Percentiles rank a stretch among this genome's conserved stretches.
phyloP scores from a whole-genome alignment of 164 flowering plant species.

The Hamamelis virginiana region DNA sequence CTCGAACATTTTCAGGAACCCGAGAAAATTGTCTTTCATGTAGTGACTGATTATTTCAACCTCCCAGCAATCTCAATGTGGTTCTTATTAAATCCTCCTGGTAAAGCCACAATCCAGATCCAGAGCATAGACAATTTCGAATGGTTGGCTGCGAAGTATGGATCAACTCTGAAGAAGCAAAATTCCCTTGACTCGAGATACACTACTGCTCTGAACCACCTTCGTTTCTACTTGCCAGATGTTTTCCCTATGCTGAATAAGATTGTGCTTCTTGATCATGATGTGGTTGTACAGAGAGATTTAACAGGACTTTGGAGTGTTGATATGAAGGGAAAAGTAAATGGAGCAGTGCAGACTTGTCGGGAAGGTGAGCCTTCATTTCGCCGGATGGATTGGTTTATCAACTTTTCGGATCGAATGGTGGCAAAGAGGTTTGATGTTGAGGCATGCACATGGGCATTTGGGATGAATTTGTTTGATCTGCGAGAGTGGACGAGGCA shows the following conservation, averaged over 20 bases:
- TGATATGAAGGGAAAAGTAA: slow-evolving; percentile 80
- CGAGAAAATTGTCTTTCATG: slow-evolving; percentile 74
- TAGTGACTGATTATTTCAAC: slow-evolving; percentile 87
- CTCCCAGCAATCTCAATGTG: slow-evolving; percentile 84
- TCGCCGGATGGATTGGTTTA: slow-evolving; percentile 54
- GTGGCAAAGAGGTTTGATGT: slow-evolving; percentile 52
- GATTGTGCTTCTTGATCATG: slow-evolving; percentile 88
- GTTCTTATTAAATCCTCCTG: slow-evolving; percentile 83
- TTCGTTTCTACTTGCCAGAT: slow-evolving; percentile 83
- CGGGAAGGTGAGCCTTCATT: slow-evolving; percentile 46
- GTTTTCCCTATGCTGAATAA: slow-evolving; percentile 70
- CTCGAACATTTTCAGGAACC: slow-evolving; percentile 55
- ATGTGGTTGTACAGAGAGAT: slow-evolving; percentile 92
- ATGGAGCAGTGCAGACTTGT: slow-evolving; percentile 87
- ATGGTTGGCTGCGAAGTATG: slow-evolving; percentile 41
- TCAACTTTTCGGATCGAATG: slow-evolving; percentile 74
- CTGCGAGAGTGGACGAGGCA: slow-evolving; percentile 69
- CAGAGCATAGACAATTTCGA: slow-evolving; percentile 50
- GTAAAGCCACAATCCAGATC: slow-evolving; percentile 63
- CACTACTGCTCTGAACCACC: slow-evolving; percentile 67
- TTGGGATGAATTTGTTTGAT: slow-evolving; percentile 93
- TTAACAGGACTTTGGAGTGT: slow-evolving; percentile 61
- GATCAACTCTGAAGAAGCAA: slow-evolving; percentile 31
- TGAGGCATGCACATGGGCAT: slow-evolving; percentile 89
- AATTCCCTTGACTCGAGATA: slow-evolving; percentile 57